Percentiles rank a stretch among this genome's conserved stretches.
Conservation (phyloP, 208 protist genomes). For the Crithidia sp. region DNA sequence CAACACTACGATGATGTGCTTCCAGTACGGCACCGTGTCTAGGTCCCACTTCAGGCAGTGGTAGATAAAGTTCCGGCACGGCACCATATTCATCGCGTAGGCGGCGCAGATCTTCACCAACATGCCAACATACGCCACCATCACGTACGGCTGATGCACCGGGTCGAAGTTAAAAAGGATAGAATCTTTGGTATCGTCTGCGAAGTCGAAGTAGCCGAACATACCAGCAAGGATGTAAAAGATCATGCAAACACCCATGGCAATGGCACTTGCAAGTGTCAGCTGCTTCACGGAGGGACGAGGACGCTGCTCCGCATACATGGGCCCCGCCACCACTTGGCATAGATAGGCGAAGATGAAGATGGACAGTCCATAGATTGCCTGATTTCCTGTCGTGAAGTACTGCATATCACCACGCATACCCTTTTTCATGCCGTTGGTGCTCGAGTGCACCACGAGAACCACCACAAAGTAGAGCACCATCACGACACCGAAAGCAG, state of each 20-base stretch:
- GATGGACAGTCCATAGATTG: slow-evolving; percentile 38
- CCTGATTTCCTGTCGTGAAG: slow-evolving; percentile 50
- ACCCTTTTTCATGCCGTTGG: slow-evolving; percentile 41
- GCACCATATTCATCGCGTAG: slow-evolving; percentile 69
- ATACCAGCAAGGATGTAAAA: not conserved
- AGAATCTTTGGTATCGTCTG: slow-evolving; percentile 39
- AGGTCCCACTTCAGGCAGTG: slow-evolving; percentile 60
- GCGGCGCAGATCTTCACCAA: slow-evolving; percentile 71
- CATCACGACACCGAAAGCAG: slow-evolving; percentile 44
- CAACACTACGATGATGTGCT: slow-evolving; percentile 47
- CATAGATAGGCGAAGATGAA: slow-evolving; percentile 78
- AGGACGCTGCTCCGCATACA: slow-evolving; percentile 63
- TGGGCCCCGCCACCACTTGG: slow-evolving; percentile 29
- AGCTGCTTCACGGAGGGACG: slow-evolving; percentile 30
- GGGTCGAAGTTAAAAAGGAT: slow-evolving; percentile 74
- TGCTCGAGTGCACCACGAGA: slow-evolving; percentile 50
- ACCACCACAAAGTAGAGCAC: slow-evolving; percentile 62
- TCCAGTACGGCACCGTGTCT: slow-evolving; percentile 70
- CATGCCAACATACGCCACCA: slow-evolving; percentile 75
- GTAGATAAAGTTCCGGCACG: slow-evolving; percentile 65
- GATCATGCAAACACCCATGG: not conserved
- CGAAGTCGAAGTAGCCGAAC: slow-evolving; percentile 88
- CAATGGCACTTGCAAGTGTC: not conserved
- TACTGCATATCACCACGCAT: slow-evolving; percentile 27
- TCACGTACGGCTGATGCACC: slow-evolving; percentile 59